Percentiles rank a stretch among this genome's conserved stretches.
phyloP scores from a whole-genome alignment of 805 yeast genomes.

The Pichia exigua region DNA sequence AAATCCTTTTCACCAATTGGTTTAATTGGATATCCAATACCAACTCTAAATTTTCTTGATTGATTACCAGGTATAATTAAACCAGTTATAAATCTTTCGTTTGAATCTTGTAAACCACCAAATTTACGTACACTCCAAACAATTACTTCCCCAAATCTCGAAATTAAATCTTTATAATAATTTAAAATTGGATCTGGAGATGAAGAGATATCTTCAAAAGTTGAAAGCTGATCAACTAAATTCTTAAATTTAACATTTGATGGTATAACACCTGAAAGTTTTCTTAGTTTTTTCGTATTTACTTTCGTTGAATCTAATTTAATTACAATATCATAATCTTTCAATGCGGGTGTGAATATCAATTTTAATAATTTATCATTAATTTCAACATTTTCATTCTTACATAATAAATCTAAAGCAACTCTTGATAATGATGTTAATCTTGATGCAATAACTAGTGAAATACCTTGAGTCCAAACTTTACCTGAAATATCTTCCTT shows the following conservation, averaged over 20 bases:
- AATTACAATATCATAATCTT: conserved; percentile 79
- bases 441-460: conserved; percentile 77
- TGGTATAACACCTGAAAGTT: conserved; percentile 50
- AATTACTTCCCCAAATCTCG: conserved; percentile 57
- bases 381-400: conserved; percentile 21
- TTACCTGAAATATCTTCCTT: conserved; percentile 82
- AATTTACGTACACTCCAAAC: conserved; percentile 54
- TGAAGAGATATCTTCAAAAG: conserved; percentile 28
- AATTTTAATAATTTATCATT: conserved; percentile 36
- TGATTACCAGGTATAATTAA: conserved; percentile 64
- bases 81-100: conserved; percentile 60
- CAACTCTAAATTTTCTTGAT: conserved; percentile 69
- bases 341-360: conserved; percentile 72
- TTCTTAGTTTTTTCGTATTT: conserved; percentile 27
- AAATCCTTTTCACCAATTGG: conserved; percentile 58
- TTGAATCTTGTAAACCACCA: conserved; percentile 42
- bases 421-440: conserved; percentile 81
- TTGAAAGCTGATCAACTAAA: conserved; percentile 33
- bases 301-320: conserved; percentile 35
- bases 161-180: conserved; percentile 51
- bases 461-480: conserved; percentile 48
- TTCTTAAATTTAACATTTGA: conserved; percentile 49
- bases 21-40: conserved; percentile 62
- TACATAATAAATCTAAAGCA: conserved; percentile 44
- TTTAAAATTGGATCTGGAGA: conserved; percentile 53